Evolutionary conservation across 2,329 filamentous ascomycete species (phyloP).

Genomic region (Dactylonectria estremocensis): DNA sequence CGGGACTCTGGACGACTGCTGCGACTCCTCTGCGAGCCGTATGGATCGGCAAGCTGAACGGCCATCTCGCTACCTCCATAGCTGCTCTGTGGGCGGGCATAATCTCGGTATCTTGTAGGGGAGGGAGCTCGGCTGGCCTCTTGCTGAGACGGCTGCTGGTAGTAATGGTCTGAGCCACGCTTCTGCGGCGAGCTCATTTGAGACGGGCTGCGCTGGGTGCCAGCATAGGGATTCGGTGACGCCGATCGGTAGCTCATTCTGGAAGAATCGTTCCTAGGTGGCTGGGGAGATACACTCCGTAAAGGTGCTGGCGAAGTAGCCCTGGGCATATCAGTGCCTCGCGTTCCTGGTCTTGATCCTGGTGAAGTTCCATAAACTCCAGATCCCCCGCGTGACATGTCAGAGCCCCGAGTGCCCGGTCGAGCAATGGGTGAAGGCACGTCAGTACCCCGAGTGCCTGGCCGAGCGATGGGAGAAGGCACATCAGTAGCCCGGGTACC

Average conservation of each 20-base stretch:
- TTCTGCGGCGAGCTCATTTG: slow-evolving; percentile 59
- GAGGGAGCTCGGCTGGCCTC: slow-evolving; percentile 64
- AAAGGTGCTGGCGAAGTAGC: slow-evolving; percentile 79
- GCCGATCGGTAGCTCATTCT: slow-evolving; percentile 62
- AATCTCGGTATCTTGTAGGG: slow-evolving; percentile 64
- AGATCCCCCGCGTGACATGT: slow-evolving; percentile 48
- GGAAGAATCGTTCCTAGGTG: slow-evolving; percentile 64
- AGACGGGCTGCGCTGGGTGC: slow-evolving; percentile 55
- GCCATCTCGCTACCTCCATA: slow-evolving; percentile 73
- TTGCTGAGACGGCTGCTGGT: slow-evolving; percentile 67
- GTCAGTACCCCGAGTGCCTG: slow-evolving; percentile 54
- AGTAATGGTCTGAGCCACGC: slow-evolving; percentile 67
- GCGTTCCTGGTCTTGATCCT: slow-evolving; percentile 71
- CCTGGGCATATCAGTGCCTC: slow-evolving; percentile 72
- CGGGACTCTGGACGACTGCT: slow-evolving; percentile 66
- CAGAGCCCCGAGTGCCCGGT: slow-evolving; percentile 53
- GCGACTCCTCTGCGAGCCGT: slow-evolving; percentile 70
- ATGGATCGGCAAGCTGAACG: slow-evolving; percentile 76
- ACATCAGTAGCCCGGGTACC: slow-evolving; percentile 45
- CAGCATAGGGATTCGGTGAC: slow-evolving; percentile 76
- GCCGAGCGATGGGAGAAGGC: slow-evolving; percentile 61
- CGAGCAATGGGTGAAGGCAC: slow-evolving; percentile 61
- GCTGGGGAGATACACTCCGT: slow-evolving; percentile 75
- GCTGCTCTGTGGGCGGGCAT: slow-evolving; percentile 67
- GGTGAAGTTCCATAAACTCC: slow-evolving; percentile 53